These are phyloP conservation scores for Papiliotrema laurentii DNA, from an alignment of 1,284 basidiomycete species.

Conservation along the genomic window DNA sequence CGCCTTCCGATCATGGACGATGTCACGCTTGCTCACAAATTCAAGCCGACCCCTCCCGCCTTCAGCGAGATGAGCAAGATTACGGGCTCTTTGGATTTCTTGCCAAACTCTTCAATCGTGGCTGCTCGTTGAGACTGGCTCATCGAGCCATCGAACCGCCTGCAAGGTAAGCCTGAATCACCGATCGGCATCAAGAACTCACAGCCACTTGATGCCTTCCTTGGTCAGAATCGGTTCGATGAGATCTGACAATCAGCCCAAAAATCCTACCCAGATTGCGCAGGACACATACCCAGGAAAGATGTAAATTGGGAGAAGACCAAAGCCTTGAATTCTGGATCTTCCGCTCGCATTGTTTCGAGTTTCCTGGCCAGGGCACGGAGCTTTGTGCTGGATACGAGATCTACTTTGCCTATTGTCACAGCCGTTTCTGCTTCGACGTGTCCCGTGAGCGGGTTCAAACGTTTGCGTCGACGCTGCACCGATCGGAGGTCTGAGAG, in stretches of 20 bases:
- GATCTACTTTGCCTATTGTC: slow-evolving; percentile 70
- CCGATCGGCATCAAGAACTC: slow-evolving; percentile 7
- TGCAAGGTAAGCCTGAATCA: slow-evolving; percentile 3
- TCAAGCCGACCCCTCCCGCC: slow-evolving; percentile 89
- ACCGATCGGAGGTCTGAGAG: slow-evolving; percentile 35
- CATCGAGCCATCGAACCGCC: slow-evolving; percentile 90
- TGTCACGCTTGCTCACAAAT: slow-evolving; percentile 52
- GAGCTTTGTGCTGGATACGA: slow-evolving; percentile 73
- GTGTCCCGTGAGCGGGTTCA: slow-evolving; percentile 36
- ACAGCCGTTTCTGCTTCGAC: slow-evolving; percentile 23
- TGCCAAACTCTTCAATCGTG: slow-evolving; percentile 70
- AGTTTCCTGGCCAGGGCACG: slow-evolving; percentile 41
- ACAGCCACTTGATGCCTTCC: slow-evolving; percentile 65
- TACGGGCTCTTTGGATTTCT: slow-evolving; percentile 62
- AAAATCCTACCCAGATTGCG: not conserved
- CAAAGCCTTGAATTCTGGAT: slow-evolving; percentile 75
- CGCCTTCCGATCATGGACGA: slow-evolving; percentile 3
- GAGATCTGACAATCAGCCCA: slow-evolving; percentile 52
- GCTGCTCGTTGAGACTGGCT: slow-evolving; percentile 74
- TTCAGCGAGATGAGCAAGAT: slow-evolving; percentile 85
- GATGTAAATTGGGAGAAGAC: slow-evolving; percentile 75
- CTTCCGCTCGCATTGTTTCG: slow-evolving; percentile 45
- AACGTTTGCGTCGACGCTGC: slow-evolving; percentile 44
- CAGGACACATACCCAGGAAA: slow-evolving; percentile 54
- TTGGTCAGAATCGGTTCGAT: slow-evolving; percentile 72